Conservation (phyloP, 2,329 filamentous ascomycete species). For the Nemania sp. region DNA sequence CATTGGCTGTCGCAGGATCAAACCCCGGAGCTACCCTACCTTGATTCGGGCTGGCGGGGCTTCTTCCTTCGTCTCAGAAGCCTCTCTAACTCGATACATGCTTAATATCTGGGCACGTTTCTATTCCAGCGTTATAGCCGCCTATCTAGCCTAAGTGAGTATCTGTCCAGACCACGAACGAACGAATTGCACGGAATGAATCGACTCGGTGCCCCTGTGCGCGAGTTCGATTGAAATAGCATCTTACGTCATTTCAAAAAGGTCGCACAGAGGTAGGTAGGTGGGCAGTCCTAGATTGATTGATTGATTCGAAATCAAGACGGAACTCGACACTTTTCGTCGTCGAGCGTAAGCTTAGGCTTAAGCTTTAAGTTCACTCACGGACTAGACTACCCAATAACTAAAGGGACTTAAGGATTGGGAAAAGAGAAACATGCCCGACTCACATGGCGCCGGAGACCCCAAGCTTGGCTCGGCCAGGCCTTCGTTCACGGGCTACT, state of each 20-base stretch:
- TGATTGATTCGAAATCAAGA: background rate
- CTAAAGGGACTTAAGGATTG: background rate
- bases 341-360: background rate
- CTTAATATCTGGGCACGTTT: background rate
- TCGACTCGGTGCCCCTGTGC: background rate
- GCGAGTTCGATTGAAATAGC: background rate
- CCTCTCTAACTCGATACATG: background rate
- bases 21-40: background rate
- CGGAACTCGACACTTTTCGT: background rate
- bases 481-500: slow-evolving; percentile 62
- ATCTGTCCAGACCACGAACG: too few relatives aligned
- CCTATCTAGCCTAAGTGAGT: background rate
- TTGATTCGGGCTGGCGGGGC: background rate
- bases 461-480: slow-evolving; percentile 37
- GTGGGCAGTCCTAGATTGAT: background rate
- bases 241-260: background rate
- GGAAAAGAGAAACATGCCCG: slow-evolving; percentile 21
- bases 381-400: background rate
- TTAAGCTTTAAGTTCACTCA: background rate
- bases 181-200: background rate
- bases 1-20: slow-evolving; percentile 6
- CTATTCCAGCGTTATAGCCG: background rate
- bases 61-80: background rate
- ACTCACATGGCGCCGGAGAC: slow-evolving; percentile 21
- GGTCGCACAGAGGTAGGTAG: background rate